A percentile compares a stretch with the other conserved stretches of the same genome.
Conservation (phyloP, 371 early-diverging fungal species). For the Mucor velutinosus region DNA sequence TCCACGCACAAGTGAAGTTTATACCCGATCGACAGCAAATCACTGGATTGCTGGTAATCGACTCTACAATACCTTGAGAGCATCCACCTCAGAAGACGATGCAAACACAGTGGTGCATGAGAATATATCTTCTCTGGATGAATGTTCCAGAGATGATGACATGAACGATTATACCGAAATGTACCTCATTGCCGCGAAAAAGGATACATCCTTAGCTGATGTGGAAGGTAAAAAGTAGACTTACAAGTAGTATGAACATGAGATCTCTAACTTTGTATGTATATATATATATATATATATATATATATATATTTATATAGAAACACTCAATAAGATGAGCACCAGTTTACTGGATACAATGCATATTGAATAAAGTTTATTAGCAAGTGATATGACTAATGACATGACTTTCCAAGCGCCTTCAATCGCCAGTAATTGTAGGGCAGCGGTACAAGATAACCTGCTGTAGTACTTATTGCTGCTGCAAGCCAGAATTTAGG, state of each 20-base stretch:
- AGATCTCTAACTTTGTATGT: not conserved
- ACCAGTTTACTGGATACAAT: slow-evolving; percentile 30
- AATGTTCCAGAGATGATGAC: slow-evolving; percentile 14
- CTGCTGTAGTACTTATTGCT: slow-evolving; percentile 43
- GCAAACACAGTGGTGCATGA: slow-evolving; percentile 2
- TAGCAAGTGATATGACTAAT: slow-evolving; percentile 16
- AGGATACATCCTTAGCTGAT: slow-evolving; percentile 61
- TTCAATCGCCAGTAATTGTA: slow-evolving; percentile 60
- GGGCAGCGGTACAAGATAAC: slow-evolving; percentile 55
- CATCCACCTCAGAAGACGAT: slow-evolving; percentile 5
- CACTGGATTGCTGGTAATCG: slow-evolving; percentile 66
- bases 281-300: too few species aligned
- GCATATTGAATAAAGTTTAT: slow-evolving; percentile 27
- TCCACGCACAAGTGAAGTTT: slow-evolving; percentile 56
- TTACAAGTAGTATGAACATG: not conserved
- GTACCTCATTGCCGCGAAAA: slow-evolving; percentile 63
- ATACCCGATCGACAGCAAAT: slow-evolving; percentile 62
- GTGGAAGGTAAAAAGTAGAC: slow-evolving; percentile 51
- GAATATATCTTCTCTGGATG: slow-evolving; percentile 15
- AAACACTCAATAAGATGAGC: slow-evolving; percentile 40
- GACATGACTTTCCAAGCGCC: slow-evolving; percentile 53
- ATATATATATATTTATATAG: too few species aligned
- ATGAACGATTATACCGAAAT: slow-evolving; percentile 44
- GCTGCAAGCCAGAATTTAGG: slow-evolving; percentile 57
- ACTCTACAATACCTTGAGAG: slow-evolving; percentile 33